Conservation (phyloP, 23 red algal genomes). For the Gracilaria gracilis region DNA sequence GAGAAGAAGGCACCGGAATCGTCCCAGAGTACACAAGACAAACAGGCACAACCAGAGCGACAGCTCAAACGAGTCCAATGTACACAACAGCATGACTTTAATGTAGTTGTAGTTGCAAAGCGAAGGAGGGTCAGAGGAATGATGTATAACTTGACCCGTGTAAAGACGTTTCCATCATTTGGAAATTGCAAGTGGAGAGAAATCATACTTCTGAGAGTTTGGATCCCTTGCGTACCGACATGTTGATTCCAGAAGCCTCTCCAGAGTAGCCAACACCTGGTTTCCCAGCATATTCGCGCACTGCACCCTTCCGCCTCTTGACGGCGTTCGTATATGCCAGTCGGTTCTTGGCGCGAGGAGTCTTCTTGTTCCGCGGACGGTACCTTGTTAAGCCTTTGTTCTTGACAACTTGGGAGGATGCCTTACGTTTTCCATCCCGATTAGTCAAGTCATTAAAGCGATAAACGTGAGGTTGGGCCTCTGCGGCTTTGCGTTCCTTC, state of each 20-base stretch:
- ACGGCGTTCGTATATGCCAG: slow-evolving; percentile 58
- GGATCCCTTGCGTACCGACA: slow-evolving; percentile 54
- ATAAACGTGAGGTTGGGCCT: slow-evolving; percentile 58
- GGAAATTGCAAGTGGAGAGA: background rate
- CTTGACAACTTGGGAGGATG: slow-evolving; percentile 62
- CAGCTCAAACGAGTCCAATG: background rate
- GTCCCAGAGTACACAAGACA: background rate
- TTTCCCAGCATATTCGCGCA: slow-evolving; percentile 55
- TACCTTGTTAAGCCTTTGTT: slow-evolving; percentile 74
- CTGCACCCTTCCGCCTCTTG: slow-evolving; percentile 59
- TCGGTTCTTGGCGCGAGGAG: slow-evolving; percentile 67
- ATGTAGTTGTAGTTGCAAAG: background rate
- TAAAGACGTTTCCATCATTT: background rate
- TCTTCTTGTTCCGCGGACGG: slow-evolving; percentile 66
- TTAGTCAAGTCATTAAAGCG: slow-evolving; percentile 61
- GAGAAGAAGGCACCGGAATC: slow-evolving; percentile 8
- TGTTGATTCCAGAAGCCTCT: slow-evolving; percentile 78
- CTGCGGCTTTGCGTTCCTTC: slow-evolving; percentile 42
- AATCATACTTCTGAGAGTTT: slow-evolving; percentile 56
- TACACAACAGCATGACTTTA: slow-evolving; percentile 29
- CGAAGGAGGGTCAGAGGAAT: background rate
- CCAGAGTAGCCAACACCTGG: slow-evolving; percentile 47
- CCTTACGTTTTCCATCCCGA: slow-evolving; percentile 44
- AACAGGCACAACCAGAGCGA: background rate
- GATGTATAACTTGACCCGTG: background rate